Evolutionary conservation across 1,284 basidiomycete species (phyloP), one percentile per base, ranked within the genome.

Genomic region (Schizophyllum commune): DNA sequence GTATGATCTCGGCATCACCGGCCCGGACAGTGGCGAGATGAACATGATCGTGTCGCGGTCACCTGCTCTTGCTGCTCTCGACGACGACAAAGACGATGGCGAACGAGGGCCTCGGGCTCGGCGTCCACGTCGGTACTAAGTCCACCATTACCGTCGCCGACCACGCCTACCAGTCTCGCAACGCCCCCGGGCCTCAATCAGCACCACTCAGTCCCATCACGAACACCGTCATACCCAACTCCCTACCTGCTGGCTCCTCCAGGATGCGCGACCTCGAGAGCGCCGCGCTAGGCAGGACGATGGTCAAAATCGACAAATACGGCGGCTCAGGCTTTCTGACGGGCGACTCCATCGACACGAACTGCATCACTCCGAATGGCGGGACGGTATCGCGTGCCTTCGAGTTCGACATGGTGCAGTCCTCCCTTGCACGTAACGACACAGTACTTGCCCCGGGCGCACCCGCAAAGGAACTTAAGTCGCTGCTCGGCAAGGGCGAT

Each of bases 401-500:
- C 39, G 39, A 47, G 39, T 8, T 47, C 39, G 39, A 17, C 9
- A 11, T 17, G 39, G 39, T 17, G 17, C 39, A 47, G 17, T 47
- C 39, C 13, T 47, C 39, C 9, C 39, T 47, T 8, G 39, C 39
- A 47, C 39, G 39, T 17, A 47, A 47, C 39, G 39, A 47, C 17
- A 47, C 39, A 2, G 39, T 47, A 11, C 39, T 47, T 8, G 39
- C 79, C 8, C 77, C 81, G 19, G 73, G 74, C 39, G 74, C 77
- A 64, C 83, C 77, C 59, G 75, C 80, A 2, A 78, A 77, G 17
- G 84, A 88, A 66, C 77, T 89, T 52, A 82, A 79, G 60, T 70
- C 77, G 51, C 77, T 89, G 59, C 78, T 90, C 7, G 88, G 88
- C 17, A 82, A 85, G 67, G 74, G 81, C 0, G 75, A 78, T 60